Evolutionary conservation across 805 yeast species (phyloP).

Genomic region (Candida xyloterini): DNA sequence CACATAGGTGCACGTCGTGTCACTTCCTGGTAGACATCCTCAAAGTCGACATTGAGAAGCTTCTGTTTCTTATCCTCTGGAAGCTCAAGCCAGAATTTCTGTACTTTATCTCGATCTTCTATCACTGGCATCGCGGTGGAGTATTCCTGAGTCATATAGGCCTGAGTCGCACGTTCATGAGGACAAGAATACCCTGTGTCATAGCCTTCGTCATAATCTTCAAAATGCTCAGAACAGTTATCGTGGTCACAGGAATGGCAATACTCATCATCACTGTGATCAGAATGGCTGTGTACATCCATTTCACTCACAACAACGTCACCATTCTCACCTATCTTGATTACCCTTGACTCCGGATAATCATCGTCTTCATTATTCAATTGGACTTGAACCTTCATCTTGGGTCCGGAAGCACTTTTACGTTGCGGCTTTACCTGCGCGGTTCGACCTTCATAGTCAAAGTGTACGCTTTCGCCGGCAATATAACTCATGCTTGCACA

Average conservation of each 20-base stretch:
- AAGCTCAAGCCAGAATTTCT: constrained; percentile 64
- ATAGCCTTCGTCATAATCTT: constrained; percentile 16
- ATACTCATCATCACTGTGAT: constrained; percentile 17
- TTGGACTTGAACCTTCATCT: constrained; percentile 38
- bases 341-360: constrained; percentile 69
- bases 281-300: constrained; percentile 10
- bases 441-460: constrained; percentile 22
- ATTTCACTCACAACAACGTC: constrained; percentile 62
- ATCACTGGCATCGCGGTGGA: constrained; percentile 5
- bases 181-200: constrained; percentile 15
- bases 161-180: neutral
- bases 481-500: constrained; percentile 19
- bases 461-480: constrained; percentile 32
- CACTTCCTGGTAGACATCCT: constrained; percentile 63
- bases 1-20: constrained; percentile 60
- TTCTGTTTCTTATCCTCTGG: constrained; percentile 56
- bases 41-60: constrained; percentile 64
- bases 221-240: constrained; percentile 16
- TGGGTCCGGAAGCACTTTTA: constrained; percentile 16
- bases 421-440: constrained; percentile 14
- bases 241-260: constrained; percentile 19
- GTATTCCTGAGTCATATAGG: constrained; percentile 10
- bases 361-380: constrained; percentile 56
- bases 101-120: constrained; percentile 46
- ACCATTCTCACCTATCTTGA: constrained; percentile 66